Conservation (phyloP, 306 rosid species). For the Betula pendula region DNA sequence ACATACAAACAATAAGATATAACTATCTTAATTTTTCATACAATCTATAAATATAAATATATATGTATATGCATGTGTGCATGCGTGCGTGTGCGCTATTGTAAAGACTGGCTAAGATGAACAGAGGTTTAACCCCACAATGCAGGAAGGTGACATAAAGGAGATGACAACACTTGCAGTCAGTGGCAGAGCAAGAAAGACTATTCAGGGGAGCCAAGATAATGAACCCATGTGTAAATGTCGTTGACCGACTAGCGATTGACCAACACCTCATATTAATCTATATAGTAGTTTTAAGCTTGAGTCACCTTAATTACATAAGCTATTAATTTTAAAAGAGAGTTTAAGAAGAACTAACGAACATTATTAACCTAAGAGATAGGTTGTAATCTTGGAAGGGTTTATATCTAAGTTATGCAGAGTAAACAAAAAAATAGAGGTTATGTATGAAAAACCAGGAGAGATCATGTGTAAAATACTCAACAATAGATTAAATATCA, state of each 20-base stretch:
- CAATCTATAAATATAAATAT: too few relatives aligned
- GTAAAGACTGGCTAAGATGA: not conserved
- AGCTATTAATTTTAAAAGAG: not conserved
- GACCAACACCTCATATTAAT: not conserved
- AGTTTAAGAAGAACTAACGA: not conserved
- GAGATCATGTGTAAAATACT: too few relatives aligned
- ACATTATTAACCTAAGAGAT: not conserved
- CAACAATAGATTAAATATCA: too few relatives aligned
- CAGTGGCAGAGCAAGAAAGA: not conserved
- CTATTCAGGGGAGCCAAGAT: not conserved
- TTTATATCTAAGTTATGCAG: not conserved
- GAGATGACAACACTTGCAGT: not conserved
- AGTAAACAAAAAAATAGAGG: not conserved
- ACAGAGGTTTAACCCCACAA: not conserved
- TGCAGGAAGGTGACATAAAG: not conserved
- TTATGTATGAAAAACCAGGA: not conserved
- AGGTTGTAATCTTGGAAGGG: not conserved
- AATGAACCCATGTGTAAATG: not conserved
- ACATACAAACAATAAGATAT: not conserved
- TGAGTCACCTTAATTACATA: not conserved
- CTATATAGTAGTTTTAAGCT: too few relatives aligned
- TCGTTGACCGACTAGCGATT: not conserved
- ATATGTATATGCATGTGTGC: too few relatives aligned
- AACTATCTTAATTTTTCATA: not conserved
- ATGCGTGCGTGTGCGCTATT: too few relatives aligned